A percentile compares a stretch with the other conserved stretches of the same genome.
Conservation (phyloP, 2,329 filamentous ascomycete genomes). For the Paecilomyces sp. region DNA sequence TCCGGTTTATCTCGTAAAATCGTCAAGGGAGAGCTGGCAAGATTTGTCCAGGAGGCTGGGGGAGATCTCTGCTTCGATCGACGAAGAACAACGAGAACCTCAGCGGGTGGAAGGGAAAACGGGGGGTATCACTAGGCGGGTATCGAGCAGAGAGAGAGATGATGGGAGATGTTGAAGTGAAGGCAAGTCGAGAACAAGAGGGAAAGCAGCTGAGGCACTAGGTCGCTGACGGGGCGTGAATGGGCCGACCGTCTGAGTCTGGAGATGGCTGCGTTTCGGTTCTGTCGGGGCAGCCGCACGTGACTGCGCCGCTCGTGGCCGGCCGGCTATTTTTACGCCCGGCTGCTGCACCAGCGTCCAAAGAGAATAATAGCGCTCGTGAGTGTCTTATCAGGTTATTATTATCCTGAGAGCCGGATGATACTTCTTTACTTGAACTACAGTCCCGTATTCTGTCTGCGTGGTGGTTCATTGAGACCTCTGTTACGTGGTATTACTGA, state of each 20-base stretch:
- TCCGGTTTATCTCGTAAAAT: constrained; percentile 8
- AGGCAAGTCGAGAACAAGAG: constrained; percentile 2
- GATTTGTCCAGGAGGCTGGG: background rate
- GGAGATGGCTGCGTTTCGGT: constrained; percentile 17
- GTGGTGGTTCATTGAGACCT: too few species aligned
- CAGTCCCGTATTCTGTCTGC: background rate
- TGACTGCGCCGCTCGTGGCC: constrained; percentile 7
- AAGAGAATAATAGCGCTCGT: background rate
- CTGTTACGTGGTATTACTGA: too few species aligned
- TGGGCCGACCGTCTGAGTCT: constrained; percentile 18
- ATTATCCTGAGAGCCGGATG: too few species aligned
- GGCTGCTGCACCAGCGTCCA: background rate
- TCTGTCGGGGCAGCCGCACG: constrained; percentile 17
- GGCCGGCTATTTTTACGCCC: background rate
- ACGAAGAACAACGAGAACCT: background rate
- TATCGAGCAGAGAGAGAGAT: background rate
- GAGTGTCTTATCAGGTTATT: background rate
- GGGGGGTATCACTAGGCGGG: background rate
- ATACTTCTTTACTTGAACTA: background rate
- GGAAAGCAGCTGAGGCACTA: constrained; percentile 7
- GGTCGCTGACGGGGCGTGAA: constrained; percentile 18
- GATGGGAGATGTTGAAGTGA: constrained; percentile 1
- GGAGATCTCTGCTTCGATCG: background rate
- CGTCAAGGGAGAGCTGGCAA: constrained; percentile 11
- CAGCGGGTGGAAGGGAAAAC: background rate